Percentiles rank a stretch among this genome's conserved stretches.
Evolutionary conservation across 169 alveolate genomes (phyloP).

Genomic region (Plasmodium adleri): DNA sequence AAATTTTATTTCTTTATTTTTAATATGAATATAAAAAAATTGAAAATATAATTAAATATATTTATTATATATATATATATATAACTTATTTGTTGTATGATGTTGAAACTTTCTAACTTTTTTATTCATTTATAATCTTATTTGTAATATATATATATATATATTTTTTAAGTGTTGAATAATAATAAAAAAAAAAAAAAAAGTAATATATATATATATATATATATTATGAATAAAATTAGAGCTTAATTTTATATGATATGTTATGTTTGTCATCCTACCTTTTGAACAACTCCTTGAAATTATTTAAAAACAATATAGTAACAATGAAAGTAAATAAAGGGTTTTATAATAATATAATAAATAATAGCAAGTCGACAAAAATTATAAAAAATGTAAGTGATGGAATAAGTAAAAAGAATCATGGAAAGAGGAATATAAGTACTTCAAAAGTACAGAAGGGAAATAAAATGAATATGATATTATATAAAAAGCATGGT

Average conservation of each 20-base stretch:
- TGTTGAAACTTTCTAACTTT: too few species aligned
- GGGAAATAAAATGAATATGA: constrained; percentile 82
- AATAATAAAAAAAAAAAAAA: too few species aligned
- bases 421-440: constrained; percentile 12
- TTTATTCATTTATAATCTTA: too few species aligned
- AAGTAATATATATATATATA: not conserved
- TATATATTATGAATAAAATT: too few species aligned
- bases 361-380: not conserved
- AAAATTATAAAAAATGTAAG: constrained; percentile 38
- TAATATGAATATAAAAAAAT: too few species aligned
- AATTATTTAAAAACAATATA: constrained; percentile 14
- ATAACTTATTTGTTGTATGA: too few species aligned
- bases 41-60: too few species aligned
- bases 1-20: too few species aligned
- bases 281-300: not conserved
- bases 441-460: constrained; percentile 55
- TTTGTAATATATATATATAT: too few species aligned
- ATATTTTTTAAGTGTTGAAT: too few species aligned
- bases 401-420: constrained; percentile 41
- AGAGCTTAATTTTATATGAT: constrained; percentile 2
- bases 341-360: constrained; percentile 17
- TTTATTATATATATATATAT: too few species aligned
- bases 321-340: constrained; percentile 15
- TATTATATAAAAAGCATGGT: constrained; percentile 94
- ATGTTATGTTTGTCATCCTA: not conserved